Base-by-base conservation (phyloP, 1,284 basidiomycete genomes). In the Apiotrichum akiyoshidainum region DNA sequence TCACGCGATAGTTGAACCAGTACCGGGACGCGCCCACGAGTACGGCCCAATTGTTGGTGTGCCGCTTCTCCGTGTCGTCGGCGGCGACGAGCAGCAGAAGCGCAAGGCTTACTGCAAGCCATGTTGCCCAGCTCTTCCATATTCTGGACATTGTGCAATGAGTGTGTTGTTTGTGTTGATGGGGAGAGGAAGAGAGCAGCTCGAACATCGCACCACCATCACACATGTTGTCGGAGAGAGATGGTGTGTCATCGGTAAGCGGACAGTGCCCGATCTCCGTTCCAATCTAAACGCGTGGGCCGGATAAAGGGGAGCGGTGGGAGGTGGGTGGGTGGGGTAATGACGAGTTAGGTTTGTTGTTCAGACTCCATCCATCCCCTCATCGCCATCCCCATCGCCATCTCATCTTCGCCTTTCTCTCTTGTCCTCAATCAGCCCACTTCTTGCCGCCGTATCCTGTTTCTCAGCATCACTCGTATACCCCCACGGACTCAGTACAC, bases 11-110 rank as follows among this genome's bases (percentile, higher is more conserved):
- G 75, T 99, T 99, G 83, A 99, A 98, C 94, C 94, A 97, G 74
- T 94, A 97, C 60, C 94, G 80, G 8, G 92, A 95, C 0, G 96
- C 84, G 70, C 90, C 94, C 1, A 98, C 93, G 26, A 99, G 81
- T 1, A 99, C 94, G 0, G 95, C 95, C 95, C 95, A 99, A 75
- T 99, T 99, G 74, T 98, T 99, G 2, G 95, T 94, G 70, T 95
- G 92, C 50, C 67, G 34, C 54, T 65, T 58, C 35, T 59, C 57
- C 12, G 40, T 21, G 17, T 58, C 47, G 35, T 42, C 48, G 21
- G 35, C 48, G 3, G 22, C 48, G 39, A 37, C 37, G 34, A 41
- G 5, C 37, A 42, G 3, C 7, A 33, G 22, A 13, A 54, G 11
- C 5, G 31, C 39, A 22, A 48, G 22, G 37, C 35, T 7, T 45